Evolutionary conservation across 768 basidiomycete species (phyloP).

Genomic region (Tylopilus sp.): DNA sequence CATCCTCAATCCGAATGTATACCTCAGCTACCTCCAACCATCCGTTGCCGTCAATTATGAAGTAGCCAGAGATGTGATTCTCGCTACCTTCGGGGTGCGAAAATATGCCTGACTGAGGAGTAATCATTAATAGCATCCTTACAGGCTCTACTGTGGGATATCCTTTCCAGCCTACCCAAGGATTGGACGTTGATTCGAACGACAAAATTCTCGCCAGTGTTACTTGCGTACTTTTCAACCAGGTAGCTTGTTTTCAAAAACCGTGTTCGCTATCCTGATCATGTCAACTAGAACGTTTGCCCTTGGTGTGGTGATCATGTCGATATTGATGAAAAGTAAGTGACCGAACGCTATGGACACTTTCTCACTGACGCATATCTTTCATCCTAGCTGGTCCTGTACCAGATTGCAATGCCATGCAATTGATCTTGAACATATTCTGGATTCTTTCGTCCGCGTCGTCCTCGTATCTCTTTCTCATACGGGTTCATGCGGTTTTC

Average conservation of each 20-base stretch:
- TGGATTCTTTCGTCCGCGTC: slow-evolving; percentile 23
- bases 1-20: slow-evolving; percentile 20
- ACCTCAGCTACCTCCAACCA: slow-evolving; percentile 28
- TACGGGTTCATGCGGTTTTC: slow-evolving; percentile 37
- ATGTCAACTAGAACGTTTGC: slow-evolving; percentile 12
- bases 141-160: slow-evolving; percentile 26
- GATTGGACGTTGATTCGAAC: slow-evolving; percentile 21
- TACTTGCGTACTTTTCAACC: slow-evolving; percentile 24
- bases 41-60: slow-evolving; percentile 18
- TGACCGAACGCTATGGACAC: no score
- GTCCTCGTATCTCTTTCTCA: slow-evolving; percentile 37
- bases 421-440: slow-evolving; percentile 13
- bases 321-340: slow-evolving; percentile 20
- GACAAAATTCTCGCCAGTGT: slow-evolving; percentile 8
- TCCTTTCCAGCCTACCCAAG: slow-evolving; percentile 20
- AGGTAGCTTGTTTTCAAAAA: slow-evolving; percentile 10
- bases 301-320: slow-evolving; percentile 17
- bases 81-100: slow-evolving; percentile 22
- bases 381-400: slow-evolving; percentile 26
- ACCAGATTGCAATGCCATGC: slow-evolving; percentile 15
- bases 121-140: background rate
- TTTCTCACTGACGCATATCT: no score
- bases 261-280: slow-evolving; percentile 1
- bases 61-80: slow-evolving; percentile 12
- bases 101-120: background rate